Evolutionary conservation across 108 stramenopile genomes (phyloP).

Genomic region (Pseudonitzschia pungens): DNA sequence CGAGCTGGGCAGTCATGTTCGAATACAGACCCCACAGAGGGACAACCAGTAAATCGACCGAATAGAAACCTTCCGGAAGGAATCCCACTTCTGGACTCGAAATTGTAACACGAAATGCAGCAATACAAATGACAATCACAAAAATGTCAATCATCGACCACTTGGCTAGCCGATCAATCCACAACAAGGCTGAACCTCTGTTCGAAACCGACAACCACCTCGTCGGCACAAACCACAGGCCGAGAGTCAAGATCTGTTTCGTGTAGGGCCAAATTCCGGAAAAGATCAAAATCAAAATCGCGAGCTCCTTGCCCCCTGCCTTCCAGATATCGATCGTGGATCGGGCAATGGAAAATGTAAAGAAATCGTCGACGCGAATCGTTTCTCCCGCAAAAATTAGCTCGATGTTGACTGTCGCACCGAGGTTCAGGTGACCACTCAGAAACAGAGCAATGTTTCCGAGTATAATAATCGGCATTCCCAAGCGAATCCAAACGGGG

Average conservation of each 20-base stretch:
- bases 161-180: constrained; percentile 78
- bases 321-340: constrained; percentile 66
- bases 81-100: constrained; percentile 55
- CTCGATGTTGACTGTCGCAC: constrained; percentile 61
- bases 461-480: constrained; percentile 65
- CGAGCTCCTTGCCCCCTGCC: constrained; percentile 67
- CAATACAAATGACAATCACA: constrained; percentile 62
- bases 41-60: constrained; percentile 62
- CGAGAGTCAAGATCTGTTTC: constrained; percentile 62
- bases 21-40: constrained; percentile 84
- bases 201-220: constrained; percentile 37
- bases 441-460: constrained; percentile 80
- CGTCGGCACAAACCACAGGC: constrained; percentile 72
- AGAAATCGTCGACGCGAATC: constrained; percentile 56
- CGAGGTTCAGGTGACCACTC: constrained; percentile 70
- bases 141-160: constrained; percentile 78
- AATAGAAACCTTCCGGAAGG: constrained; percentile 63
- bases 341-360: constrained; percentile 64
- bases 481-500: constrained; percentile 43
- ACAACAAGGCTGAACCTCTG: constrained; percentile 55
- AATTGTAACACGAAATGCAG: constrained; percentile 65
- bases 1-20: constrained; percentile 78
- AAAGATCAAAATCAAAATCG: constrained; percentile 71
- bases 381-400: constrained; percentile 53
- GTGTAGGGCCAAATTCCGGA: constrained; percentile 85